Evolutionary conservation across 331 rosid species (phyloP).

Genomic region (Spiraea crenata): DNA sequence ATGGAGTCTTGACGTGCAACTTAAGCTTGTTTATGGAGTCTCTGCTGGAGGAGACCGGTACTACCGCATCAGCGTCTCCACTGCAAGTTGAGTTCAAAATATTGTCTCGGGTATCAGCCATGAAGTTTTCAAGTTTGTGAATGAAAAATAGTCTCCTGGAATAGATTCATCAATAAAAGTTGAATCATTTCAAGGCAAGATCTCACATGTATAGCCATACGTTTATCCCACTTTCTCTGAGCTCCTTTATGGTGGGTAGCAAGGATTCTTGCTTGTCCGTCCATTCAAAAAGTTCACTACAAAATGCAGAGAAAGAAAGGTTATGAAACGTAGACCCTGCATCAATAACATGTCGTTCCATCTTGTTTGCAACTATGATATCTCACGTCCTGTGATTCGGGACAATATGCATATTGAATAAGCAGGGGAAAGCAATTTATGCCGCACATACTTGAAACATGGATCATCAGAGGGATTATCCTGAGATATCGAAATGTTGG

Average conservation of each 20-base stretch:
- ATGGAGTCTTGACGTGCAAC: constrained; percentile 29
- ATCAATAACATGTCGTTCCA: too few species aligned
- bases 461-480: background rate
- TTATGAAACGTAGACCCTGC: background rate
- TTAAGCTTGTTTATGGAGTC: constrained; percentile 38
- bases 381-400: too few species aligned
- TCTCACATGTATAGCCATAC: constrained; percentile 47
- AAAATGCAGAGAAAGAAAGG: background rate
- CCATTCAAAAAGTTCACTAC: constrained; percentile 41
- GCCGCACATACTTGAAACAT: constrained; percentile 18
- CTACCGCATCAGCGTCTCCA: constrained; percentile 58
- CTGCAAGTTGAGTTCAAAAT: constrained; percentile 29
- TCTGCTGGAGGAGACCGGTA: constrained; percentile 54
- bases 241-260: constrained; percentile 39
- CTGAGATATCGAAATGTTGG: background rate
- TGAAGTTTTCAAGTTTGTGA: background rate
- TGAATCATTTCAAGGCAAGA: background rate
- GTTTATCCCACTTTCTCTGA: constrained; percentile 41
- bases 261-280: constrained; percentile 42
- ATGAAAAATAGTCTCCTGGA: background rate
- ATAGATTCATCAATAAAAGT: background rate
- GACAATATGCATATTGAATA: too few species aligned
- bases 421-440: too few species aligned
- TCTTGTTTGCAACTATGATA: too few species aligned
- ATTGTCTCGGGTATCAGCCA: background rate